A percentile compares a stretch with the other conserved stretches of the same genome.
These are phyloP conservation scores for Porphyra umbilicalis DNA, from an alignment of 31 red algal genomes.

Conservation along the genomic window DNA sequence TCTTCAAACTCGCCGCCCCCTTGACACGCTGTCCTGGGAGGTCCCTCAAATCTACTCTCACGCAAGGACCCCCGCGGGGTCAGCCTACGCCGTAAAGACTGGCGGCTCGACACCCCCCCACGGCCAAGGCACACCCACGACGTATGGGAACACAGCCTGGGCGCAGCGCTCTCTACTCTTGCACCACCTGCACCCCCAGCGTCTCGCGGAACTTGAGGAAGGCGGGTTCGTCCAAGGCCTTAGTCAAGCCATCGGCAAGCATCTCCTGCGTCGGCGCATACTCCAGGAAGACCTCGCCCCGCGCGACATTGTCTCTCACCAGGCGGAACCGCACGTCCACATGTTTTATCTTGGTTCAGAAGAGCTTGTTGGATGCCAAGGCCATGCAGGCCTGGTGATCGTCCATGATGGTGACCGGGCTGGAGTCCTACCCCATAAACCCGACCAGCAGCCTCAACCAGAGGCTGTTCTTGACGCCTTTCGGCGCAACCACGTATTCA, in stretches of 20 bases:
- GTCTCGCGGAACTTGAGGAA: background rate
- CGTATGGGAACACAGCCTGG: too few relatives aligned
- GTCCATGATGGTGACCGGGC: background rate
- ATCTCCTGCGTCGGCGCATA: conserved; percentile 6
- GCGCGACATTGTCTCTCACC: background rate
- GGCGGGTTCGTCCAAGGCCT: background rate
- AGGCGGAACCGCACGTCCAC: background rate
- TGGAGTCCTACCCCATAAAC: background rate
- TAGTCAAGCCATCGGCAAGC: conserved; percentile 11
- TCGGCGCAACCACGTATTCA: conserved; percentile 7
- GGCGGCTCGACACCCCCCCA: too few relatives aligned
- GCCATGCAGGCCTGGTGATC: background rate
- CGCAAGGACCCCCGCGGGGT: too few relatives aligned
- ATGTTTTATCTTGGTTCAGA: background rate
- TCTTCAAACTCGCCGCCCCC: too few relatives aligned
- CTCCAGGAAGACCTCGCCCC: conserved; percentile 4
- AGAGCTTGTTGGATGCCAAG: background rate
- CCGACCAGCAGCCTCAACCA: background rate
- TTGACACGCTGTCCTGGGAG: too few relatives aligned
- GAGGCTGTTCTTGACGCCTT: conserved; percentile 1
- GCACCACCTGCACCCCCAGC: too few relatives aligned
- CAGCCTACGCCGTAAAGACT: too few relatives aligned
- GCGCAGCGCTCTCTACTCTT: too few relatives aligned
- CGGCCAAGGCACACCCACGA: too few relatives aligned
- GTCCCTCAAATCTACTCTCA: too few relatives aligned